Conservation (phyloP, 169 alveolate genomes). For the Eimeria necatrix region DNA sequence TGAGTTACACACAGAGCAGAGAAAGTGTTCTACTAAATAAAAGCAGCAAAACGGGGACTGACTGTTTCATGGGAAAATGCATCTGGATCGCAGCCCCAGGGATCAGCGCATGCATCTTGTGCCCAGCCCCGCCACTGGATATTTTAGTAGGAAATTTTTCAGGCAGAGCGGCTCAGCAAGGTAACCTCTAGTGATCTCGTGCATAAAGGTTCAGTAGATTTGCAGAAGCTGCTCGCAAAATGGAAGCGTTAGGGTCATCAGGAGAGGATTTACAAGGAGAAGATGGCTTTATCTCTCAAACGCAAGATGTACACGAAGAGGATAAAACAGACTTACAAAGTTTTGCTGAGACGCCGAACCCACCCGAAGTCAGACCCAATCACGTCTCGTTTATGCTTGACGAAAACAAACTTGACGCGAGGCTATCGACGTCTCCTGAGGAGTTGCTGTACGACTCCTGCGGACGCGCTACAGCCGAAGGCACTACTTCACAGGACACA, state of each 20-base stretch:
- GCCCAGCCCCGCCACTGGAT: background rate
- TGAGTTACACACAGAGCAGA: no score
- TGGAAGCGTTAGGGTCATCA: background rate
- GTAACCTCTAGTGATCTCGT: background rate
- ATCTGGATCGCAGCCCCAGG: slow-evolving; percentile 52
- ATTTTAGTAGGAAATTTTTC: no score
- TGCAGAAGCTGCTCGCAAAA: background rate
- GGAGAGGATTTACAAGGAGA: background rate
- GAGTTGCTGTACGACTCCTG: background rate
- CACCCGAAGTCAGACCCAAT: background rate
- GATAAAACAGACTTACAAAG: background rate
- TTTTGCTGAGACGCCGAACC: background rate
- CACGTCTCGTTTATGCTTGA: slow-evolving; percentile 42
- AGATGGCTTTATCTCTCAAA: background rate
- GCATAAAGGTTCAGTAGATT: background rate
- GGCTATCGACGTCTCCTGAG: background rate
- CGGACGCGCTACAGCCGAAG: background rate
- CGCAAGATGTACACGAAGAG: background rate
- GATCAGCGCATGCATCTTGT: background rate
- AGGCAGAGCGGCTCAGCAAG: background rate
- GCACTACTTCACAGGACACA: background rate
- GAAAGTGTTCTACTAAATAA: no score
- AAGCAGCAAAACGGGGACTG: no score
- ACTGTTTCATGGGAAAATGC: background rate
- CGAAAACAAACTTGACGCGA: background rate